phyloP scores from a whole-genome alignment of 805 yeast genomes.

The Myxozyma monticola region DNA sequence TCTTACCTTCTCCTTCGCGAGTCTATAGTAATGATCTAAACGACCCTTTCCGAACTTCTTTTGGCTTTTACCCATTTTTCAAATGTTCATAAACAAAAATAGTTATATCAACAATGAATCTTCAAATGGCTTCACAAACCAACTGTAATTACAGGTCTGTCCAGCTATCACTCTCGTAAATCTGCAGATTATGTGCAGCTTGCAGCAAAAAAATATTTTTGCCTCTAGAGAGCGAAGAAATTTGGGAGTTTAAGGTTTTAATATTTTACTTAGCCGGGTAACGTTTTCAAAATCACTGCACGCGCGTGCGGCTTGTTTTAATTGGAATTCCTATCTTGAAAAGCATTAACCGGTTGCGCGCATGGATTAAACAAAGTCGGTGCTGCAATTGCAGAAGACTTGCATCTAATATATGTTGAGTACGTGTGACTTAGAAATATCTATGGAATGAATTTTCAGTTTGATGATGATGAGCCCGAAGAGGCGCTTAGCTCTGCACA shows the following conservation, averaged over 20 bases:
- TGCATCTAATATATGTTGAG: too few species aligned
- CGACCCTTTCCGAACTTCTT: constrained; percentile 81
- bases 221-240: background rate
- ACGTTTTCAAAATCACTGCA: too few species aligned
- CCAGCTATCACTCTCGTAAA: background rate
- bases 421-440: too few species aligned
- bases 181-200: too few species aligned
- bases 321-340: too few species aligned
- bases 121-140: background rate
- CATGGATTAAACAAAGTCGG: too few species aligned
- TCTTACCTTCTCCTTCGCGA: constrained; percentile 82
- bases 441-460: too few species aligned
- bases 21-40: constrained; percentile 92
- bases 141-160: background rate
- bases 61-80: constrained; percentile 30
- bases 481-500: background rate
- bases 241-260: constrained; percentile 2
- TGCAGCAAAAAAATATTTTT: background rate
- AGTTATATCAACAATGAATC: background rate
- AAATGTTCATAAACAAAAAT: background rate
- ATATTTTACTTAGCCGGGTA: too few species aligned
- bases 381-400: too few species aligned
- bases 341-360: too few species aligned
- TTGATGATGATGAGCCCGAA: too few species aligned
- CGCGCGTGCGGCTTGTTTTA: too few species aligned